Evolutionary conservation across 2,329 filamentous ascomycete genomes (phyloP).

Genomic region (Exophiala dermatitidis): DNA sequence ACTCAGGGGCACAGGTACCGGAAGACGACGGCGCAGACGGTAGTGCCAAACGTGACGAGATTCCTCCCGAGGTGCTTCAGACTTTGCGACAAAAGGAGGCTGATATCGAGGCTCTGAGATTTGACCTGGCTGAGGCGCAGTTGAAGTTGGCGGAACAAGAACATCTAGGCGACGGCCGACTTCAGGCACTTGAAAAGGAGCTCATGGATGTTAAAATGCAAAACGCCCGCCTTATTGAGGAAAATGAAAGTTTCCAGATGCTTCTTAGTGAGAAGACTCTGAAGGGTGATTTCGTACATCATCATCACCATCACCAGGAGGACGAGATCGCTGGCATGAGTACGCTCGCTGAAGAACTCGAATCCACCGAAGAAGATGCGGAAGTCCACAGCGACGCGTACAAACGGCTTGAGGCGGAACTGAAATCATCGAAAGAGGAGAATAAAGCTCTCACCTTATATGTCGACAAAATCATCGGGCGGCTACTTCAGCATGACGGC

Average conservation of each 20-base stretch:
- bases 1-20: background rate
- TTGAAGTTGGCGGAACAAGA: conserved; percentile 93
- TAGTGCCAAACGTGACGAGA: background rate
- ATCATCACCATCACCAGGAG: conserved; percentile 41
- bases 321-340: conserved; percentile 44
- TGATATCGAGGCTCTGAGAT: conserved; percentile 81
- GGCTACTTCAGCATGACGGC: conserved; percentile 85
- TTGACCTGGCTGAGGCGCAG: conserved; percentile 89
- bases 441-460: conserved; percentile 97
- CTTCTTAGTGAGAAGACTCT: conserved; percentile 91
- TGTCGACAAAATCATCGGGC: conserved; percentile 98
- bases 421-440: conserved; percentile 76
- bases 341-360: conserved; percentile 81
- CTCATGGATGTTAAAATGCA: conserved; percentile 90
- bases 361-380: conserved; percentile 54
- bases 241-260: conserved; percentile 96
- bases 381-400: conserved; percentile 56
- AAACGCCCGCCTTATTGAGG: conserved; percentile 93
- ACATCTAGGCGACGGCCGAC: conserved; percentile 78
- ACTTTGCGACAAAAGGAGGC: conserved; percentile 92
- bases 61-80: conserved; percentile 34
- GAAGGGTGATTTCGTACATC: conserved; percentile 78
- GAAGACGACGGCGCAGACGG: conserved; percentile 1
- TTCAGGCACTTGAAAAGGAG: conserved; percentile 83
- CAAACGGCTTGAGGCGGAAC: conserved; percentile 67